A percentile compares a stretch with the other conserved stretches of the same genome.
Evolutionary conservation across 768 basidiomycete genomes (phyloP).

Genomic region (Tulasnella calospora): DNA sequence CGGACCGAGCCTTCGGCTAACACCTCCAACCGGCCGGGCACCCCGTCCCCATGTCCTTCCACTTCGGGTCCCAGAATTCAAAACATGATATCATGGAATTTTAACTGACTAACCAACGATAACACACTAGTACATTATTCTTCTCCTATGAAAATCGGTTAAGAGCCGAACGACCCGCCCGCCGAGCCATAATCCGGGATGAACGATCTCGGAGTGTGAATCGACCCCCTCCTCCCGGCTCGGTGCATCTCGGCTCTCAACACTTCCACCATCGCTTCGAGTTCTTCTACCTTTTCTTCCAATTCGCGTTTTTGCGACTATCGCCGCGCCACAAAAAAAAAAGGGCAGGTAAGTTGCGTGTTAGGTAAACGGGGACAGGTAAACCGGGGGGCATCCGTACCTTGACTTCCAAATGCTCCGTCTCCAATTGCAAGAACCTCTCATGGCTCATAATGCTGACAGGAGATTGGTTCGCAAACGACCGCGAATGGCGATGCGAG

Average conservation of each 20-base stretch:
- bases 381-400: too few relatives aligned
- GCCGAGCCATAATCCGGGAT: conserved; percentile 1
- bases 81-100: not conserved
- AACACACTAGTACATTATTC: not conserved
- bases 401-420: conserved; percentile 19
- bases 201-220: conserved; percentile 1
- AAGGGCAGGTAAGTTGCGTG: too few relatives aligned
- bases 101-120: not conserved
- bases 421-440: conserved; percentile 18
- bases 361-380: too few relatives aligned
- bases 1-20: not conserved
- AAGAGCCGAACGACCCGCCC: not conserved
- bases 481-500: conserved; percentile 11
- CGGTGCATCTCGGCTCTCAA: conserved; percentile 27
- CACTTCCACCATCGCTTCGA: conserved; percentile 65
- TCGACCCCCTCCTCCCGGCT: conserved; percentile 13
- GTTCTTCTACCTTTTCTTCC: conserved; percentile 56
- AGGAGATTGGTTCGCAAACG: conserved; percentile 9
- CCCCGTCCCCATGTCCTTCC: not conserved
- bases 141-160: not conserved
- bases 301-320: conserved; percentile 53
- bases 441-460: conserved; percentile 3
- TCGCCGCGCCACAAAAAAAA: too few relatives aligned
- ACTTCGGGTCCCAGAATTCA: not conserved
- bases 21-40: not conserved